Evolutionary conservation across 148 eudicot species (phyloP), one percentile per base, ranked within the genome.

Genomic region (Silene latifolia): DNA sequence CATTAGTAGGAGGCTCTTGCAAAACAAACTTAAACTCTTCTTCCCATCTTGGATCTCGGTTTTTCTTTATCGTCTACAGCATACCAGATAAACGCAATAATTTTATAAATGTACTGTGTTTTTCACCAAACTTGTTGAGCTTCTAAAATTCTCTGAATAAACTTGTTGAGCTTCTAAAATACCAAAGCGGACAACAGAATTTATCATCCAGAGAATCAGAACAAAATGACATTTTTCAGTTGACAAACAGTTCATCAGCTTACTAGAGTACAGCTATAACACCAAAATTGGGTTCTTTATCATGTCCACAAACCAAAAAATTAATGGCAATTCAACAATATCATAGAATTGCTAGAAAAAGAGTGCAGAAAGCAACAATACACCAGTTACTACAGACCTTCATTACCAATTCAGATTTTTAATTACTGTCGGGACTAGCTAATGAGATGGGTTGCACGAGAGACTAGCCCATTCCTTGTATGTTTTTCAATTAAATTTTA

Each of bases 11-110:
- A 56, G 96, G 90, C 80, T 90, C 96, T 56, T 84, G 89, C 72
- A 87, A 56, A 58, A 82, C 74, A 75, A 85, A 90, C 48, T 83
- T 76, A 83, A 90, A 90, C 84, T 85, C 80, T 69, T 90, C 90
- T 2, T 84, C 89, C 96, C 96, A 90, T 78, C 90, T 88, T 29
- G 96, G 96, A 82, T 90, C 96, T 77, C 92, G 78, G 60, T 86
- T 90, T 82, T 88, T 90, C 88, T 88, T 90, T 12, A 90, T 46
- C 69, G 86, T 86, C 96, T 90, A 81, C 53, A 74, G 42, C 66
- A 62, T 67, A 53, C 59, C 27, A 12, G 29, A 19, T 23, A 56
- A 75, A n/a, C 35, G 60, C 59, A 42, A 63, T 27, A 27, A 74
- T 68, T 70, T 62, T 53, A 74, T 9, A 18, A 13, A 42, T 48